phyloP scores from a whole-genome alignment of 73 alveolate genomes.

The Urostyla sp. region DNA sequence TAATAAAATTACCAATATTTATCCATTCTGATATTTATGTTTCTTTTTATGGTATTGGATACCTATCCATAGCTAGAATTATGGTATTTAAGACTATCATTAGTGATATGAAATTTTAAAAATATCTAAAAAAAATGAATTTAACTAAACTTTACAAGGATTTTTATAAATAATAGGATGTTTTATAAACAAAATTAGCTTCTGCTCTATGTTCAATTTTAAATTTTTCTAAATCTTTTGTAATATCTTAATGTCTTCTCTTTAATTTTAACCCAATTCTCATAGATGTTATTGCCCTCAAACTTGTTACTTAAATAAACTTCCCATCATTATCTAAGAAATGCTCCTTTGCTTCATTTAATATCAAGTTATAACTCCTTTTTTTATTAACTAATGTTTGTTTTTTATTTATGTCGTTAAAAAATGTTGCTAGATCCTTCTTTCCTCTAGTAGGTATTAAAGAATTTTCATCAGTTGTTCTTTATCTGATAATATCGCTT shows the following conservation, averaged over 20 bases:
- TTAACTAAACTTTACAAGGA: not conserved
- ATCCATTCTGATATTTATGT: not conserved
- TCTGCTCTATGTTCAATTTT: conserved; percentile 45
- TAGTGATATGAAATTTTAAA: not conserved
- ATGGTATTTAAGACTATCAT: conserved; percentile 19
- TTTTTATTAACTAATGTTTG: no score
- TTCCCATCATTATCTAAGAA: not conserved
- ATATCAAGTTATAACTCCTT: no score
- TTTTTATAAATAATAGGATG: not conserved
- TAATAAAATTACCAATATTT: no score
- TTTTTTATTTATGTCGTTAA: no score
- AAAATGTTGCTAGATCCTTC: no score
- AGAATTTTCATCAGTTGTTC: no score
- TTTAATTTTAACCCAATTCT: conserved; percentile 31
- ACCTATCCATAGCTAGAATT: conserved; percentile 10
- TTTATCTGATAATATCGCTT: no score
- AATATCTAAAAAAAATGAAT: not conserved
- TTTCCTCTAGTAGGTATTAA: no score
- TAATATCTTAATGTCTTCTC: conserved; percentile 7
- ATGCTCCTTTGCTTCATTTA: conserved; percentile 18
- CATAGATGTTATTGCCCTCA: conserved; percentile 18
- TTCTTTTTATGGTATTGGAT: conserved; percentile 20
- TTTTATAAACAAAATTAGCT: not conserved
- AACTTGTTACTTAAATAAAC: conserved; percentile 2
- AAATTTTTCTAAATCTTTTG: not conserved